Percentiles rank a stretch among this genome's conserved stretches.
These are phyloP conservation scores for Diaporthe humulicola DNA, from an alignment of 2,329 filamentous ascomycete genomes.

Conservation along the genomic window DNA sequence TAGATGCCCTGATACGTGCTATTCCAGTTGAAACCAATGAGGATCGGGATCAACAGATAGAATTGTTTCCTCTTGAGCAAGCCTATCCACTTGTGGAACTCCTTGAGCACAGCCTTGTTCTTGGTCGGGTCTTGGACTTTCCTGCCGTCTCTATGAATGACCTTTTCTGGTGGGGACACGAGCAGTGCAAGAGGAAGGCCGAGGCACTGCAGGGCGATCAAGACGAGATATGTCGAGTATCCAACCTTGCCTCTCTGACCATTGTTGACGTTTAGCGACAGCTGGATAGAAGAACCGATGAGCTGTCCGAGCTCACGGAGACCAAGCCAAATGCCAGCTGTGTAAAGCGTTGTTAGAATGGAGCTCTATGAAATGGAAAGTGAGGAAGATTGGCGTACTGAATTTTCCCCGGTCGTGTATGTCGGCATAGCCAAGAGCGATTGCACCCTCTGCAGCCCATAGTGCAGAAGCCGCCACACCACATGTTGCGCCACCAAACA, in stretches of 20 bases:
- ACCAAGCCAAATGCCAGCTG: constrained; percentile 65
- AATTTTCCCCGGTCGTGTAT: constrained; percentile 59
- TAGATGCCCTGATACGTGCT: constrained; percentile 65
- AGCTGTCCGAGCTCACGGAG: constrained; percentile 66
- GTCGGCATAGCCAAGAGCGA: constrained; percentile 59
- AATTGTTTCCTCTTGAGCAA: constrained; percentile 59
- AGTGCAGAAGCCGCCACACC: constrained; percentile 54
- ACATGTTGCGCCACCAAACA: constrained; percentile 57
- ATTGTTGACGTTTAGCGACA: constrained; percentile 61
- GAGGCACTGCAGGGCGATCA: constrained; percentile 60
- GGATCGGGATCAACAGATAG: constrained; percentile 61
- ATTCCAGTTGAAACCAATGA: constrained; percentile 65
- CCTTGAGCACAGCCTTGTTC: constrained; percentile 53
- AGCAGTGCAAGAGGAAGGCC: constrained; percentile 60
- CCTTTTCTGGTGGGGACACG: constrained; percentile 59
- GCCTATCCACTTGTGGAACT: constrained; percentile 53
- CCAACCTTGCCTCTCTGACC: constrained; percentile 59
- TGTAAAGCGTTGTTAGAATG: neutral
- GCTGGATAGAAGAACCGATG: constrained; percentile 64
- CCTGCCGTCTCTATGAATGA: constrained; percentile 55
- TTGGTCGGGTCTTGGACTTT: constrained; percentile 49
- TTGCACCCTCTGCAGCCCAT: constrained; percentile 52
- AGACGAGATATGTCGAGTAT: constrained; percentile 55
- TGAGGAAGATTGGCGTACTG: constrained; percentile 40
- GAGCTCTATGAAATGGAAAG: accelerated